phyloP scores from a whole-genome alignment of 148 eudicot species.

The Gaultheria prostrata region DNA sequence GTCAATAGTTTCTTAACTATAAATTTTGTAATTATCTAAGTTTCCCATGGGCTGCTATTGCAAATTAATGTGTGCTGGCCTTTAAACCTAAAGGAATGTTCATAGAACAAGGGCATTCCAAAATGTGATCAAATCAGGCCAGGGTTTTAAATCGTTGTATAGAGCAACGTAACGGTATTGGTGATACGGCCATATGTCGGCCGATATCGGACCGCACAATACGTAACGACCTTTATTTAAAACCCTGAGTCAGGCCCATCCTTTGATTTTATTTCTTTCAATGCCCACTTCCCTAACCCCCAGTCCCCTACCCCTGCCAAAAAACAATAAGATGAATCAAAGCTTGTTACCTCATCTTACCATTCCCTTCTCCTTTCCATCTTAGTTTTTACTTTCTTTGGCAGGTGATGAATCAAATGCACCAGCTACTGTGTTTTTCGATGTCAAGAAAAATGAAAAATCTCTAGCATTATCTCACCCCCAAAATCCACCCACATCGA shows the following conservation, averaged over 20 bases:
- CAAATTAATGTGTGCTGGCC: background rate
- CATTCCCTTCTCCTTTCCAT: background rate
- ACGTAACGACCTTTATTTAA: no score
- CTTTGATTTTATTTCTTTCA: background rate
- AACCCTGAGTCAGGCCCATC: background rate
- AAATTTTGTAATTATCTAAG: background rate
- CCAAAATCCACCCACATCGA: background rate
- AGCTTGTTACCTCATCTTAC: background rate
- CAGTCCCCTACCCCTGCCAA: background rate
- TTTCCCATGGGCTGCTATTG: background rate
- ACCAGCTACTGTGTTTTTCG: background rate
- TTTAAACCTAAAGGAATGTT: background rate
- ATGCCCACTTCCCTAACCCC: background rate
- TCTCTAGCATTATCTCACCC: slow-evolving; percentile 11
- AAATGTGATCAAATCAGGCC: background rate
- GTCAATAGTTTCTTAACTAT: background rate
- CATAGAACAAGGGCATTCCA: background rate
- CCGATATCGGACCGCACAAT: no score
- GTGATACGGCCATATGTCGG: no score
- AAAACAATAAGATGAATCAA: background rate
- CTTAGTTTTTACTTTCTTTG: background rate
- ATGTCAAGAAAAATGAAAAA: background rate
- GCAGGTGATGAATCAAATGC: background rate
- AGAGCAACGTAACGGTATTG: no score
- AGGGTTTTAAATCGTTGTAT: no score